Percentiles rank a stretch among this genome's conserved stretches.
These are phyloP conservation scores for Leishmania major DNA, from an alignment of 208 protist genomes.

Conservation along the genomic window DNA sequence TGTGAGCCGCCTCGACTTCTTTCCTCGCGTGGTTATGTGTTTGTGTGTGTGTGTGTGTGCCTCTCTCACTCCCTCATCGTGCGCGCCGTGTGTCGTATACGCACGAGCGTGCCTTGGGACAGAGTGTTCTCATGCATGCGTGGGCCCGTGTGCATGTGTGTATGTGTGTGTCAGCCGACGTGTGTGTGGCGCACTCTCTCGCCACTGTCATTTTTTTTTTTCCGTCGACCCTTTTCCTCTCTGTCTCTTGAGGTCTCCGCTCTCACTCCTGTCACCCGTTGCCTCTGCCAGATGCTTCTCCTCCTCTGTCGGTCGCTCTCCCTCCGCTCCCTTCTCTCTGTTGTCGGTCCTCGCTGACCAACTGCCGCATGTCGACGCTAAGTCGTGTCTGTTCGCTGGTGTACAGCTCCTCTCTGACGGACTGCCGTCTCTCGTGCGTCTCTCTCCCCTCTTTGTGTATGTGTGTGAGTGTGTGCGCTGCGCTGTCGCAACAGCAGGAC, in stretches of 20 bases:
- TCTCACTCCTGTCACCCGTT: background rate
- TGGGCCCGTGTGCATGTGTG: background rate
- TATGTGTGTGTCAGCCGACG: background rate
- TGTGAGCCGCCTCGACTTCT: background rate
- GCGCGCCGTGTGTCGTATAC: background rate
- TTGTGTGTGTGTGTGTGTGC: background rate
- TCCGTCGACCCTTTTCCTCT: background rate
- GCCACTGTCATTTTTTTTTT: background rate
- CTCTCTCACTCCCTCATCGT: background rate
- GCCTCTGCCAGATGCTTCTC: background rate
- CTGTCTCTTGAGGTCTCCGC: background rate
- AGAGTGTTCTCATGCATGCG: background rate
- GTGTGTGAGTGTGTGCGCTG: background rate
- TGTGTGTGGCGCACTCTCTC: background rate
- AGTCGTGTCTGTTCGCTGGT: background rate
- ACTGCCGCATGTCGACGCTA: background rate
- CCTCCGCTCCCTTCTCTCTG: background rate
- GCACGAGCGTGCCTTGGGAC: background rate
- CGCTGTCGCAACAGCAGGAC: background rate
- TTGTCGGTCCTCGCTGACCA: background rate
- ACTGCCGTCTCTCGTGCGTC: background rate
- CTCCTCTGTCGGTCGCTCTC: background rate
- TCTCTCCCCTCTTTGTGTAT: background rate
- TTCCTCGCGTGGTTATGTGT: background rate
- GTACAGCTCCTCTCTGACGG: background rate